Conservation (phyloP, 176 grass and related monocot species). For the Panicum miliaceum region DNA sequence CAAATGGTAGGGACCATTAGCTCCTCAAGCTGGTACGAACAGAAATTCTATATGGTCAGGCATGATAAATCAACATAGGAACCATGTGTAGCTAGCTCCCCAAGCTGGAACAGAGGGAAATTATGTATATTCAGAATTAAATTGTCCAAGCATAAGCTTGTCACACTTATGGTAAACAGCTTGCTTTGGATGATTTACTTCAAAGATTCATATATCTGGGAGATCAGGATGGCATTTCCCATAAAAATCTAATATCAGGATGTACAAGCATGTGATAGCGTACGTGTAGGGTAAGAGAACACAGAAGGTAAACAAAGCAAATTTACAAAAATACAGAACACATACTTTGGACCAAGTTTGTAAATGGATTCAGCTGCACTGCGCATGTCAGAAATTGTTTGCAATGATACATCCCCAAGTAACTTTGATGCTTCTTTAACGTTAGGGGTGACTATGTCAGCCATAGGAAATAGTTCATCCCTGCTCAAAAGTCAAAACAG, state of each 20-base stretch:
- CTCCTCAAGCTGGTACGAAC: background rate
- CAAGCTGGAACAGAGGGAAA: slow-evolving; percentile 8
- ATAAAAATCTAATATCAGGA: slow-evolving; percentile 3
- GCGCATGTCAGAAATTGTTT: slow-evolving; percentile 74
- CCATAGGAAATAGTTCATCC: slow-evolving; percentile 82
- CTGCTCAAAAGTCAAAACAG: slow-evolving; percentile 56
- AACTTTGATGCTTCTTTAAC: slow-evolving; percentile 91
- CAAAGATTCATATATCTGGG: slow-evolving; percentile 18
- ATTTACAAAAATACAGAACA: background rate
- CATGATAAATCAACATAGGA: slow-evolving; percentile 19
- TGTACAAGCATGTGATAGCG: background rate
- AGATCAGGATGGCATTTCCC: background rate
- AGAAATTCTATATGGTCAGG: slow-evolving; percentile 13
- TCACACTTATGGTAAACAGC: background rate
- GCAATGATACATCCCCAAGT: slow-evolving; percentile 66
- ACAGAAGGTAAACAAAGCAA: slow-evolving; percentile 10
- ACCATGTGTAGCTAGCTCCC: background rate
- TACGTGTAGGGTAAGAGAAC: background rate
- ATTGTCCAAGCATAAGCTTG: background rate
- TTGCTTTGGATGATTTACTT: slow-evolving; percentile 2
- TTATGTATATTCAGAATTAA: slow-evolving; percentile 12
- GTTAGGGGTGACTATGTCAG: slow-evolving; percentile 99
- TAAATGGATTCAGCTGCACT: slow-evolving; percentile 87
- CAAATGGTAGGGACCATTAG: background rate
- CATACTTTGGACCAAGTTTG: slow-evolving; percentile 92